A percentile compares a stretch with the other conserved stretches of the same genome.
Evolutionary conservation across 306 rosid genomes (phyloP).

Genomic region (Vigna reflexopilosa): DNA sequence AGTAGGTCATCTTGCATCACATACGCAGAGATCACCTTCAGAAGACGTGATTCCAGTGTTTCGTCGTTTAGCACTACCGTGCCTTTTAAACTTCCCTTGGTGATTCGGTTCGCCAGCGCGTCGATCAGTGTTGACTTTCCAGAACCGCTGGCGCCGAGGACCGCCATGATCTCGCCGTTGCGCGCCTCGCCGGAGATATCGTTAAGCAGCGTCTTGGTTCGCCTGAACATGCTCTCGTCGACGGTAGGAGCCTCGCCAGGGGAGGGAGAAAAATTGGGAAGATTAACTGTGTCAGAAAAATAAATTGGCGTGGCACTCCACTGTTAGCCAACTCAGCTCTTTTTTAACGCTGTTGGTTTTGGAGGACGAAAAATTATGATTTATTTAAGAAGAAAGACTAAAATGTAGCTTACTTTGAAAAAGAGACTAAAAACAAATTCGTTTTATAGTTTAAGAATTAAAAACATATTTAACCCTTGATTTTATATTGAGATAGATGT

Average conservation of each 20-base stretch:
- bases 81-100: constrained; percentile 85
- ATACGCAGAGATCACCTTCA: constrained; percentile 89
- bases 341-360: no score
- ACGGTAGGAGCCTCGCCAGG: constrained; percentile 16
- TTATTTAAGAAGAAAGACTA: no score
- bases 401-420: no score
- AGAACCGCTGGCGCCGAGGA: constrained; percentile 93
- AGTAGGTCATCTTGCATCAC: constrained; percentile 96
- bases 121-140: constrained; percentile 95
- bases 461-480: no score
- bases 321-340: no score
- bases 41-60: constrained; percentile 67
- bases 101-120: constrained; percentile 85
- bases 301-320: no score
- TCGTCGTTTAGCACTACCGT: constrained; percentile 78
- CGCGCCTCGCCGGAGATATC: constrained; percentile 89
- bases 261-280: no score
- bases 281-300: no score
- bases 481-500: no score
- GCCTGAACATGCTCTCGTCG: constrained; percentile 54
- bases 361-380: no score
- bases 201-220: constrained; percentile 72
- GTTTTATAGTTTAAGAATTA: no score
- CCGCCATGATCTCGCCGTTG: constrained; percentile 91
- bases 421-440: no score